These are phyloP conservation scores for Hypoxylon sp. DNA, from an alignment of 2,329 filamentous ascomycete species.

Conservation along the genomic window DNA sequence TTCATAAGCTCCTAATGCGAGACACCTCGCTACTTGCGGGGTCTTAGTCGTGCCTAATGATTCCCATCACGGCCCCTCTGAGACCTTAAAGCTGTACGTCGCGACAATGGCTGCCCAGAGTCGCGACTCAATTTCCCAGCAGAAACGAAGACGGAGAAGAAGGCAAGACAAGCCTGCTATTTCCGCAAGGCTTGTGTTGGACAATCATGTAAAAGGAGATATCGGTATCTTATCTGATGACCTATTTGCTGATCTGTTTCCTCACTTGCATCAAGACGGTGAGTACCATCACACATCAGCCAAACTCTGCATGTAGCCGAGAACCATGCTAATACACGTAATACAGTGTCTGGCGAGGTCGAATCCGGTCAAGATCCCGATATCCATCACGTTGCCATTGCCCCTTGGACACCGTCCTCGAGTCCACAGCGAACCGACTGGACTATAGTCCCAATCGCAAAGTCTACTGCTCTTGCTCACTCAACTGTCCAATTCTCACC, in stretches of 20 bases:
- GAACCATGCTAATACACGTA: slow-evolving; percentile 27
- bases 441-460: slow-evolving; percentile 84
- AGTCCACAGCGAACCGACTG: slow-evolving; percentile 75
- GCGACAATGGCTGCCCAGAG: slow-evolving; percentile 40
- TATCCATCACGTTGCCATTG: slow-evolving; percentile 75
- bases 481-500: slow-evolving; percentile 85
- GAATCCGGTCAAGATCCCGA: slow-evolving; percentile 52
- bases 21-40: slow-evolving; percentile 39
- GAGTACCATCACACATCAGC: slow-evolving; percentile 49
- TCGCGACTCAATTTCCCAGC: slow-evolving; percentile 32
- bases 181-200: slow-evolving; percentile 82
- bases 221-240: slow-evolving; percentile 88
- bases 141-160: slow-evolving; percentile 63
- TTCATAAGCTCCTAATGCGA: slow-evolving; percentile 31
- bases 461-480: slow-evolving; percentile 73
- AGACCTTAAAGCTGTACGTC: slow-evolving; percentile 17
- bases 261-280: slow-evolving; percentile 66
- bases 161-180: slow-evolving; percentile 79
- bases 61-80: slow-evolving; percentile 33
- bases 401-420: slow-evolving; percentile 75
- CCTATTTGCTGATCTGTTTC: slow-evolving; percentile 84
- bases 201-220: slow-evolving; percentile 86
- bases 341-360: slow-evolving; percentile 48
- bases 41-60: slow-evolving; percentile 39
- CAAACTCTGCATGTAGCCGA: slow-evolving; percentile 22